Evolutionary conservation across 163 green algal species (phyloP).

Genomic region (Scenedesmus sp.): DNA sequence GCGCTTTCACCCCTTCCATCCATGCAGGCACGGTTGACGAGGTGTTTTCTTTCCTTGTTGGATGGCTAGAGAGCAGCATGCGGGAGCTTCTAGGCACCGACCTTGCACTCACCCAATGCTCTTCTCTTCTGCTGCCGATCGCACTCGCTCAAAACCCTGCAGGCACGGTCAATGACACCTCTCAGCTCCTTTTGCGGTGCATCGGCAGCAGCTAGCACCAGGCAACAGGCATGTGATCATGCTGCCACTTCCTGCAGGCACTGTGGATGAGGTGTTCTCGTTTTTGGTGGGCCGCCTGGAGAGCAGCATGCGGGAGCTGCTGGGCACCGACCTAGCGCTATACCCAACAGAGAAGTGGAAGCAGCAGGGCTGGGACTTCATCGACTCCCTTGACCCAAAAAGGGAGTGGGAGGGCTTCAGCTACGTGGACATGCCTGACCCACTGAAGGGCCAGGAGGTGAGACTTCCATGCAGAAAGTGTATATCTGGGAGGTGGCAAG

Average conservation of each 20-base stretch:
- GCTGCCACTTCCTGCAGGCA: neutral
- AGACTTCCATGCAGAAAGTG: neutral
- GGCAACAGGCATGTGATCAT: no score
- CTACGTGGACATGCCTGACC: slow-evolving; percentile 66
- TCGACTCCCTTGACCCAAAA: slow-evolving; percentile 78
- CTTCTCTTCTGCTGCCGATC: no score
- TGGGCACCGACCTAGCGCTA: slow-evolving; percentile 70
- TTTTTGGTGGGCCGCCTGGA: slow-evolving; percentile 68
- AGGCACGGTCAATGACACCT: slow-evolving; percentile 60
- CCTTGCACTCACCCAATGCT: no score
- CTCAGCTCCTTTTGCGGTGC: slow-evolving; percentile 69
- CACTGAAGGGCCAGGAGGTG: slow-evolving; percentile 63
- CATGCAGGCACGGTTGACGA: no score
- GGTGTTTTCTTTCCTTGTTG: no score
- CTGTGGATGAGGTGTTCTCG: slow-evolving; percentile 72
- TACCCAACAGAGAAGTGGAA: slow-evolving; percentile 62
- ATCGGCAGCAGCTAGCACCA: slow-evolving; percentile 52
- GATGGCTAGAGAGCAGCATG: no score
- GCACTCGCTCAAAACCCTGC: no score
- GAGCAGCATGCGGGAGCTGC: slow-evolving; percentile 66
- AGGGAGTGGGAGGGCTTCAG: slow-evolving; percentile 56
- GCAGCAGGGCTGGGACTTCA: slow-evolving; percentile 67
- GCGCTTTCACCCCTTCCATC: no score
- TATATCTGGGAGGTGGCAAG: no score
- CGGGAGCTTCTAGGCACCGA: no score